Conservation (phyloP, 2,329 filamentous ascomycete species). For the Colletotrichum chlorophyti region DNA sequence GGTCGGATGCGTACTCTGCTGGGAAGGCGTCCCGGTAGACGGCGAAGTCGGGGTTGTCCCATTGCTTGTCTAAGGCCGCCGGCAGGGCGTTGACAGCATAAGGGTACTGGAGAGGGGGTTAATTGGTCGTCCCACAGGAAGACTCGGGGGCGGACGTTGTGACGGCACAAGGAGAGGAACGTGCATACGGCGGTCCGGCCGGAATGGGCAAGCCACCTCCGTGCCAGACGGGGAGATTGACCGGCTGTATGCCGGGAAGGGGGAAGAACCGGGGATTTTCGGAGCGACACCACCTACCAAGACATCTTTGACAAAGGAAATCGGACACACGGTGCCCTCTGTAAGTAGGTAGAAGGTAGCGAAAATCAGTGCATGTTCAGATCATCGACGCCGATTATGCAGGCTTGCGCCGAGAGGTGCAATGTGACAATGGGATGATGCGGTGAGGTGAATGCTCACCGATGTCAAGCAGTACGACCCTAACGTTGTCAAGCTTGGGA, state of each 20-base stretch:
- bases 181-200: constrained; percentile 12
- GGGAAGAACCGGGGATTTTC: no score
- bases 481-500: constrained; percentile 40
- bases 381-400: neutral
- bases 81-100: constrained; percentile 75
- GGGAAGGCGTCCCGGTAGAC: constrained; percentile 77
- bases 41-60: constrained; percentile 69
- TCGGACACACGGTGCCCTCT: constrained; percentile 86
- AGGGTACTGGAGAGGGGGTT: constrained; percentile 65
- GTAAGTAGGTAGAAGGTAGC: constrained; percentile 24
- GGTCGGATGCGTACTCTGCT: constrained; percentile 63
- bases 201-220: constrained; percentile 15
- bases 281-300: constrained; percentile 65
- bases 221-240: constrained; percentile 18
- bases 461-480: constrained; percentile 64
- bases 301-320: constrained; percentile 84
- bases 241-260: constrained; percentile 25
- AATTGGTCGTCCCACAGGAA: neutral
- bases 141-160: no score
- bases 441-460: constrained; percentile 49
- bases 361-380: constrained; percentile 13
- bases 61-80: constrained; percentile 67
- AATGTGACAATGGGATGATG: constrained; percentile 3
- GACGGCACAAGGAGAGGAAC: no score
- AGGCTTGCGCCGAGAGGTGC: no score